Conservation (phyloP, 768 basidiomycete genomes). For the Coprinopsis sp. region DNA sequence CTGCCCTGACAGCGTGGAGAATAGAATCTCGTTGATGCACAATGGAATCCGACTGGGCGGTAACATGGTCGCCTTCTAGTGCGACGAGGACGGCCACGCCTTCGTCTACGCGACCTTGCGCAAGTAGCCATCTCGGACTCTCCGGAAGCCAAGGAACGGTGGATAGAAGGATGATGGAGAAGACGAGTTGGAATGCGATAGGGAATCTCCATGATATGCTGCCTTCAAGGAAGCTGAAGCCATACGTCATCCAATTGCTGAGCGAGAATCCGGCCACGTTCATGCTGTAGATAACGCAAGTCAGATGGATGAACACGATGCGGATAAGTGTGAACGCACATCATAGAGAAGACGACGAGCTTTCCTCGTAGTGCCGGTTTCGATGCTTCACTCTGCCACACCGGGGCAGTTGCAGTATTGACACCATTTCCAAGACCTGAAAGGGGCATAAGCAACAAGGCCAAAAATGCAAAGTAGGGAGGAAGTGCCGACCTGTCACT, state of each 20-base stretch:
- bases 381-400: constrained; percentile 50
- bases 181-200: constrained; percentile 46
- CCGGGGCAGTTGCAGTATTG: constrained; percentile 46
- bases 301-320: neutral
- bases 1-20: constrained; percentile 39
- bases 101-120: constrained; percentile 39
- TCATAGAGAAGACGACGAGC: constrained; percentile 46
- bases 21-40: constrained; percentile 37
- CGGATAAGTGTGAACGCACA: constrained; percentile 25
- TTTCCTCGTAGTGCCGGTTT: constrained; percentile 46
- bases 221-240: constrained; percentile 41
- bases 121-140: constrained; percentile 45
- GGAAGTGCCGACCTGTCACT: constrained; percentile 34
- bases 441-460: neutral
- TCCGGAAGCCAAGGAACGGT: constrained; percentile 49
- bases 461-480: neutral
- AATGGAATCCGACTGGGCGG: constrained; percentile 32
- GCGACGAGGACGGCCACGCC: constrained; percentile 39
- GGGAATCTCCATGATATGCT: constrained; percentile 46
- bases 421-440: constrained; percentile 44
- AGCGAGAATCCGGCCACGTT: constrained; percentile 48
- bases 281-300: constrained; percentile 28
- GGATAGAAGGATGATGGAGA: constrained; percentile 38
- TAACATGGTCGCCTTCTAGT: constrained; percentile 35
- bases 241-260: constrained; percentile 53